Evolutionary conservation across 1,139 yeast species (phyloP).

Genomic region (Diutina siamensis): DNA sequence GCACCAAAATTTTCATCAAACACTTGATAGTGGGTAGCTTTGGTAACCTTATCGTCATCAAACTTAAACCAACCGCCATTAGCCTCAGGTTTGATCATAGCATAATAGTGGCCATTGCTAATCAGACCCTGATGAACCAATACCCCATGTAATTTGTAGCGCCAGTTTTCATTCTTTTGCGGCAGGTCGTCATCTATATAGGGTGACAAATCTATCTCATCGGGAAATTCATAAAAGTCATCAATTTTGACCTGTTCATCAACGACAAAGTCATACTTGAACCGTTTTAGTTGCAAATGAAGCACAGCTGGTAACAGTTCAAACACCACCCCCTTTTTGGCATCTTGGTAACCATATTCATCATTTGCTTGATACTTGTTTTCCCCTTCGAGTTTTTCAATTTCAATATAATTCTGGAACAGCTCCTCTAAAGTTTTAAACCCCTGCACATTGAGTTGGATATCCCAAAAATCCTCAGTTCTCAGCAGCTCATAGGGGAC

Average conservation of each 20-base stretch:
- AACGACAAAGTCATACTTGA: constrained; percentile 86
- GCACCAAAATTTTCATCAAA: constrained; percentile 92
- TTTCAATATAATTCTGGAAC: constrained; percentile 76
- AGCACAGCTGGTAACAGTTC: constrained; percentile 85
- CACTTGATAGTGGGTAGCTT: constrained; percentile 73
- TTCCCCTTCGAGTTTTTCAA: constrained; percentile 86
- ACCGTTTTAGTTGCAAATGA: constrained; percentile 85
- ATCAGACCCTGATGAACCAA: constrained; percentile 93
- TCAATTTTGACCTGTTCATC: constrained; percentile 87
- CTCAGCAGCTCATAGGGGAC: constrained; percentile 94
- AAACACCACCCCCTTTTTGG: constrained; percentile 91
- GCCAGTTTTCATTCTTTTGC: constrained; percentile 47
- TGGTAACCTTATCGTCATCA: constrained; percentile 92
- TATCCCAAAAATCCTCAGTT: constrained; percentile 95
- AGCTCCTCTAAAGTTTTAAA: constrained; percentile 62
- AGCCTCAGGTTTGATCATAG: constrained; percentile 74
- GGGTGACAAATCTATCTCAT: constrained; percentile 67
- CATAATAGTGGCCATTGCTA: constrained; percentile 92
- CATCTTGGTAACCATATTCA: constrained; percentile 79
- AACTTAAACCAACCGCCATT: constrained; percentile 72
- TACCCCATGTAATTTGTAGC: constrained; percentile 81
- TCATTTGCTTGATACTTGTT: constrained; percentile 93
- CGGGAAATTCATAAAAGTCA: constrained; percentile 86
- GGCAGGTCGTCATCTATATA: constrained; percentile 55
- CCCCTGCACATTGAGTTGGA: constrained; percentile 87